A percentile compares a stretch with the other conserved stretches of the same genome.
phyloP scores from a whole-genome alignment of 768 basidiomycete genomes.

The Termitomyces sp. region DNA sequence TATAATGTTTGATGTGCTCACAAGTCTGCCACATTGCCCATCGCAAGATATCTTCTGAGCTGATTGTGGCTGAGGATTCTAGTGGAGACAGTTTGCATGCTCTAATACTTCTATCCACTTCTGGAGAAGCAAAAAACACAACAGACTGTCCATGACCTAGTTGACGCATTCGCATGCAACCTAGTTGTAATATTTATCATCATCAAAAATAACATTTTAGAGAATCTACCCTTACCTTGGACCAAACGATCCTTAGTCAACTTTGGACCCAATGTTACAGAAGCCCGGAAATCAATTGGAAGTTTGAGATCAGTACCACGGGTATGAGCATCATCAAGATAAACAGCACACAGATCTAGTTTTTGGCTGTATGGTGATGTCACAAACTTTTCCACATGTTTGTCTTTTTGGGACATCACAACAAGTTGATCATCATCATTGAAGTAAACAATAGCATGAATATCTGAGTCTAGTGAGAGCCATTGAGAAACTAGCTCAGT shows the following conservation, averaged over 20 bases:
- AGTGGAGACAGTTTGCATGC: background rate
- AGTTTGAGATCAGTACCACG: constrained; percentile 51
- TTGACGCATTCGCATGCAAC: background rate
- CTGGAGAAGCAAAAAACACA: background rate
- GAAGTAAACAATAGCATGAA: constrained; percentile 40
- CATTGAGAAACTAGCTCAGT: constrained; percentile 32
- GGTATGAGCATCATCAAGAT: constrained; percentile 51
- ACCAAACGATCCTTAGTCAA: background rate
- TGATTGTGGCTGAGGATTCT: background rate
- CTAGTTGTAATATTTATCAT: background rate
- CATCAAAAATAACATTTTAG: background rate
- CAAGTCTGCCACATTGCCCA: constrained; percentile 1
- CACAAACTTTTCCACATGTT: constrained; percentile 26
- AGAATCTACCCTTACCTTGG: background rate
- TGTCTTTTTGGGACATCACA: constrained; percentile 34
- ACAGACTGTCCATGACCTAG: background rate
- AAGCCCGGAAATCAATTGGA: constrained; percentile 25
- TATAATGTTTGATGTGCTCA: background rate
- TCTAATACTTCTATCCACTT: background rate
- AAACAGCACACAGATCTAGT: constrained; percentile 21
- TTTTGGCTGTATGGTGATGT: constrained; percentile 33
- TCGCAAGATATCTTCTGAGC: background rate
- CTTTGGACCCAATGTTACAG: background rate
- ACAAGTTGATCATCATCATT: constrained; percentile 29
- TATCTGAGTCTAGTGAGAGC: constrained; percentile 24